phyloP scores from a whole-genome alignment of 352 stramenopile genomes.

The Globisporangium cederbergense region DNA sequence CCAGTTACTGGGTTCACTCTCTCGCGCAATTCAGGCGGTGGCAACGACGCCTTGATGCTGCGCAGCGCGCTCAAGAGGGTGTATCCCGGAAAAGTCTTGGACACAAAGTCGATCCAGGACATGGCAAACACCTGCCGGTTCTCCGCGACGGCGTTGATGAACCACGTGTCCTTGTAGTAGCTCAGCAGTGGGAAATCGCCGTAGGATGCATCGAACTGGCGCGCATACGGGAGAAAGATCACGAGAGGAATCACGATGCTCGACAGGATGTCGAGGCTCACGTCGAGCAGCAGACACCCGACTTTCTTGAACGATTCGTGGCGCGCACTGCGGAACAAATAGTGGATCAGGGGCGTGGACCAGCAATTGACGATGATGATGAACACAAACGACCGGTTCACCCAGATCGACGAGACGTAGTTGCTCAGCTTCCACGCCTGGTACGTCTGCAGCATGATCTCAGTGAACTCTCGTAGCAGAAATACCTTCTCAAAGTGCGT shows the following conservation, averaged over 20 bases:
- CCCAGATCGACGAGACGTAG: conserved; percentile 6
- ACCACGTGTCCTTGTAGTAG: conserved; percentile 11
- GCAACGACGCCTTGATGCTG: conserved; percentile 2
- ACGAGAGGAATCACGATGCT: conserved; percentile 10
- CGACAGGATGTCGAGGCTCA: conserved; percentile 4
- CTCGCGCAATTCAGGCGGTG: not conserved
- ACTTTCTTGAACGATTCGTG: conserved; percentile 15
- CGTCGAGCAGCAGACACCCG: conserved; percentile 7
- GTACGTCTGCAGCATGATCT: conserved; percentile 10
- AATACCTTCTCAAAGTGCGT: conserved; percentile 7
- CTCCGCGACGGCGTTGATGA: conserved; percentile 5
- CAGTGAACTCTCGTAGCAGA: conserved; percentile 5
- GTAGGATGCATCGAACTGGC: not conserved
- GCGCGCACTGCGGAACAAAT: not conserved
- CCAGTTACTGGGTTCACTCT: not conserved
- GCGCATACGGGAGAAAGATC: conserved; percentile 13
- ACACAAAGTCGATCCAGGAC: conserved; percentile 9
- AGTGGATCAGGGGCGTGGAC: conserved; percentile 13
- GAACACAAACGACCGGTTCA: conserved; percentile 11
- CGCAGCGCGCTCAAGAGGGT: conserved; percentile 2
- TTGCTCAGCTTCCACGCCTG: conserved; percentile 13
- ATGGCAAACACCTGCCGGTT: conserved; percentile 2
- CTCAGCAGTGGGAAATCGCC: conserved; percentile 4
- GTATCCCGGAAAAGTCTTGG: conserved; percentile 13
- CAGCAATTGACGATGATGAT: conserved; percentile 14